Percentiles rank a stretch among this genome's conserved stretches.
phyloP scores from a whole-genome alignment of 139 green algal genomes.

The Tetratostichococcus sp. region DNA sequence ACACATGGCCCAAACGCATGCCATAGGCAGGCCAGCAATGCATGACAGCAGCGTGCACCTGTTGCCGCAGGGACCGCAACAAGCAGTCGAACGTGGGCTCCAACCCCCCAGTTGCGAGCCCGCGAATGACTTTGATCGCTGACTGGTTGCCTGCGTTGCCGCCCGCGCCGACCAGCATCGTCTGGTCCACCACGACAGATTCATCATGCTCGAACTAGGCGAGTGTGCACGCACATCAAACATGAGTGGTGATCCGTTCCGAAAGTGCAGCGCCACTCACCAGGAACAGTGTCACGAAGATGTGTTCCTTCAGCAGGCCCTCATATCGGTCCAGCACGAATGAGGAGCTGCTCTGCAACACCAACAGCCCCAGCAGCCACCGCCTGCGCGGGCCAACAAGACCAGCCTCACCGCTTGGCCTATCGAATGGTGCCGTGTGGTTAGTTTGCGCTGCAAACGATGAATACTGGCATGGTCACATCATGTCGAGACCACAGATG shows the following conservation, averaged over 20 bases:
- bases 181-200: constrained; percentile 13
- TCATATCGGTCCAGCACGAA: constrained; percentile 81
- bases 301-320: constrained; percentile 62
- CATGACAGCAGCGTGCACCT: too few relatives aligned
- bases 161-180: constrained; percentile 81
- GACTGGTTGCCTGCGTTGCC: constrained; percentile 87
- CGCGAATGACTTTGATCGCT: constrained; percentile 89
- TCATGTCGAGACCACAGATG: not conserved
- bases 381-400: constrained; percentile 6
- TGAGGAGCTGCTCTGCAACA: constrained; percentile 71
- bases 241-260: too few relatives aligned
- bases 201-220: too few relatives aligned
- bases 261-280: too few relatives aligned
- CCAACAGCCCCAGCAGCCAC: constrained; percentile 78
- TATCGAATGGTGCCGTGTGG: too few relatives aligned
- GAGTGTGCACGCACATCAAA: too few relatives aligned
- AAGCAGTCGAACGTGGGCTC: not conserved
- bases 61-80: not conserved
- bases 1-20: too few relatives aligned
- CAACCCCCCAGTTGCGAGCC: constrained; percentile 24
- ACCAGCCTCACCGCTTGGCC: too few relatives aligned
- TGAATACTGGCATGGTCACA: not conserved
- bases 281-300: constrained; percentile 90
- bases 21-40: too few relatives aligned
- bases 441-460: too few relatives aligned